Conservation (phyloP, 2,329 filamentous ascomycete genomes). For the Raffaelea ambrosiae region DNA sequence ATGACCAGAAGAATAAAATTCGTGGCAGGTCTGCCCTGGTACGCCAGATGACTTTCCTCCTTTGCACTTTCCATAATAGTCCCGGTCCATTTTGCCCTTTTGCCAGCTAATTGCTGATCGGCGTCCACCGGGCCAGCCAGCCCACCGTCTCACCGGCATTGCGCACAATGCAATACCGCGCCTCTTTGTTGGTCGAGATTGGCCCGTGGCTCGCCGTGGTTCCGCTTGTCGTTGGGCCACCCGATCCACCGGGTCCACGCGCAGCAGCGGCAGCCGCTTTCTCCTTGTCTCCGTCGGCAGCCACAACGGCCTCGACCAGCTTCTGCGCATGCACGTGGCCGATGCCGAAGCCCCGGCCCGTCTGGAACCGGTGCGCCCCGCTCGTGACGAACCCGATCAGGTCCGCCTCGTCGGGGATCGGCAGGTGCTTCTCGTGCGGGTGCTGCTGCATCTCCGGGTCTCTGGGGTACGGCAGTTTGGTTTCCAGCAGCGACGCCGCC, state of each 20-base stretch:
- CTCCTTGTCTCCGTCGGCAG: conserved; percentile 11
- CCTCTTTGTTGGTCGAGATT: conserved; percentile 22
- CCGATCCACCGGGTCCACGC: too few species aligned
- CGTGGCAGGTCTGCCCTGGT: too few species aligned
- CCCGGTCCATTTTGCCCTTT: too few species aligned
- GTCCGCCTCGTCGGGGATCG: conserved; percentile 65
- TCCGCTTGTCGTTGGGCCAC: too few species aligned
- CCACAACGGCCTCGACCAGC: conserved; percentile 34
- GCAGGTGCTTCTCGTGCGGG: conserved; percentile 43
- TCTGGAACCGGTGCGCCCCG: conserved; percentile 71
- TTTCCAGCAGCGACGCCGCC: conserved; percentile 38
- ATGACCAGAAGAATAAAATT: too few species aligned
- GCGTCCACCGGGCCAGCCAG: conserved; percentile 49
- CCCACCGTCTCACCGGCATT: conserved; percentile 72
- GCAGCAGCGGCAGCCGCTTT: too few species aligned
- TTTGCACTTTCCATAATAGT: too few species aligned
- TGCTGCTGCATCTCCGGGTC: conserved; percentile 22
- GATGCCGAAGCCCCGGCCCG: conserved; percentile 67
- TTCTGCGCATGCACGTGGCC: conserved; percentile 52
- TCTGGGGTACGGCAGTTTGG: conserved; percentile 26
- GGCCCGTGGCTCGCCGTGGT: conserved; percentile 5
- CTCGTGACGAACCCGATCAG: conserved; percentile 86
- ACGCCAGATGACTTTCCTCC: too few species aligned
- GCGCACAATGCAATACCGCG: conserved; percentile 66
- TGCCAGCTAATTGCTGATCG: conserved; percentile 8